Evolutionary conservation across 2,329 filamentous ascomycete genomes (phyloP).

Genomic region (Purpureocillium lavendulum): DNA sequence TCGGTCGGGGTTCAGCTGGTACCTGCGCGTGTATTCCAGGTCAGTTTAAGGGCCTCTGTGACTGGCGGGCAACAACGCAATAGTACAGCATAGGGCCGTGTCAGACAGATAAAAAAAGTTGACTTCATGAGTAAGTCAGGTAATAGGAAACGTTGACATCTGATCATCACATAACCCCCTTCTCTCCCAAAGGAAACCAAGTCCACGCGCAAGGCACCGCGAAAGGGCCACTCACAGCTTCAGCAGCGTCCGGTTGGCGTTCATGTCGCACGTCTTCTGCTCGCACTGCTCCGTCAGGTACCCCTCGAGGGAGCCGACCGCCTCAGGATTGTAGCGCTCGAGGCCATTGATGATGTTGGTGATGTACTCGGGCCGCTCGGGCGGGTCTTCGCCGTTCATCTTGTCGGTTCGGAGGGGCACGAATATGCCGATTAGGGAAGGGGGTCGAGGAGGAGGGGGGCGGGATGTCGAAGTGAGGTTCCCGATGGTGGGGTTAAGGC

Average conservation of each 20-base stretch:
- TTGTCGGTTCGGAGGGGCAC: constrained; percentile 22
- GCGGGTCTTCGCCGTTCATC: constrained; percentile 75
- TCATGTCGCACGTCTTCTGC: constrained; percentile 87
- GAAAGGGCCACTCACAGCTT: constrained; percentile 79
- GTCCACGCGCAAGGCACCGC: background rate
- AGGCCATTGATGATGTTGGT: constrained; percentile 91
- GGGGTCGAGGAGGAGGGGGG: constrained; percentile 9
- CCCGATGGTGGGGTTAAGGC: constrained; percentile 32
- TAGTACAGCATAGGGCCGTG: constrained; percentile 7
- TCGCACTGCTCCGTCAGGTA: constrained; percentile 95
- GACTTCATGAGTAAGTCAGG: constrained; percentile 48
- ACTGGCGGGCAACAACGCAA: background rate
- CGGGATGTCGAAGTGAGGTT: constrained; percentile 22
- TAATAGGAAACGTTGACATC: constrained; percentile 96
- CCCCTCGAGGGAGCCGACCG: constrained; percentile 84
- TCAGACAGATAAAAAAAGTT: constrained; percentile 59
- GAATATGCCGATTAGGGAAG: constrained; percentile 12
- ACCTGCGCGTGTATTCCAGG: constrained; percentile 43
- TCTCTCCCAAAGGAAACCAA: constrained; percentile 8
- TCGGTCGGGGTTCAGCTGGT: constrained; percentile 99
- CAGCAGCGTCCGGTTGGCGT: constrained; percentile 89
- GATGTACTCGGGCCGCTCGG: constrained; percentile 87
- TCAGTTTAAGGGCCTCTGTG: too few relatives aligned
- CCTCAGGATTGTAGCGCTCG: constrained; percentile 97
- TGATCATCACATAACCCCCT: constrained; percentile 57